phyloP scores from a whole-genome alignment of 805 yeast species.

The Monosporozyma yasuniensis region DNA sequence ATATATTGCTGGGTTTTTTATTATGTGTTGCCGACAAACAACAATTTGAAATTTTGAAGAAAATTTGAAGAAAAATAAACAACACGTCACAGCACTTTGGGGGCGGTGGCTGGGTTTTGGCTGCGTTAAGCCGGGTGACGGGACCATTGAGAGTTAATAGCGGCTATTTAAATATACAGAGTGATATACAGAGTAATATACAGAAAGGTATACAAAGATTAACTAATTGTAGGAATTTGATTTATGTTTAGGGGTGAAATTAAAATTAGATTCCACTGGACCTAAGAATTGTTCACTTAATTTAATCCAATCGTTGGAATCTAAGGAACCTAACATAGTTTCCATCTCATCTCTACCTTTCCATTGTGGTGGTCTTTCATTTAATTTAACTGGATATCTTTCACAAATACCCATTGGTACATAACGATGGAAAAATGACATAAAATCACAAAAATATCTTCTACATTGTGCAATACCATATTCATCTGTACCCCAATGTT shows the following conservation, averaged over 20 bases:
- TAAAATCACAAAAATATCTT: conserved; percentile 85
- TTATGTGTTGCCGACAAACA: neutral
- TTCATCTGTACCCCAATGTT: conserved; percentile 97
- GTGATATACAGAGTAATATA: neutral
- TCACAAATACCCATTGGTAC: conserved; percentile 91
- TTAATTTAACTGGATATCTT: conserved; percentile 75
- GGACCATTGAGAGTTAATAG: too few species aligned
- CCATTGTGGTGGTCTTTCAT: conserved; percentile 93
- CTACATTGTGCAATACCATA: conserved; percentile 85
- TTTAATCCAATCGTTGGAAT: conserved; percentile 92
- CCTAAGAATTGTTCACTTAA: conserved; percentile 93
- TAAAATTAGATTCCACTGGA: conserved; percentile 64
- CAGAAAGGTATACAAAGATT: neutral
- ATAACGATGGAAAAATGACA: conserved; percentile 89
- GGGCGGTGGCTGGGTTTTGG: neutral
- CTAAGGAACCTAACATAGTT: conserved; percentile 75
- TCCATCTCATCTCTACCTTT: conserved; percentile 88
- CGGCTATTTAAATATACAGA: neutral
- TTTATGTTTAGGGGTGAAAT: conserved; percentile 89
- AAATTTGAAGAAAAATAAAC: too few species aligned
- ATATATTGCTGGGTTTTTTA: neutral
- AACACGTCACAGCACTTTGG: neutral
- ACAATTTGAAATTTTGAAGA: too few species aligned
- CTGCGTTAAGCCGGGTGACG: neutral
- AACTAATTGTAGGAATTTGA: conserved; percentile 54